Conservation (phyloP, 345 rosid species). For the Hibiscus syriacus region DNA sequence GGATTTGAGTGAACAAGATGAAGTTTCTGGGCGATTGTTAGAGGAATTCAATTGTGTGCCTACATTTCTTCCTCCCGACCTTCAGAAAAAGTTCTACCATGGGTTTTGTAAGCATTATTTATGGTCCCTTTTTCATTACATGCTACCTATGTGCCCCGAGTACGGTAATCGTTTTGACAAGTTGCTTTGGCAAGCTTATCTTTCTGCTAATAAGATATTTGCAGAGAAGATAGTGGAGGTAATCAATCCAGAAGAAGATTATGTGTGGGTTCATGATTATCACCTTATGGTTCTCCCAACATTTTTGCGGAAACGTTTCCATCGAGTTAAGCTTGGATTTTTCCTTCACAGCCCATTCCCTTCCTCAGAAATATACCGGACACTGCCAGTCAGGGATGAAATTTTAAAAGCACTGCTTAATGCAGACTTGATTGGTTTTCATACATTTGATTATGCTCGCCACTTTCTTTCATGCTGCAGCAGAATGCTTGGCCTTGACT, state of each 20-base stretch:
- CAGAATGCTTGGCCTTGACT: slow-evolving; percentile 41
- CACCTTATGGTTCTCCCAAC: slow-evolving; percentile 42
- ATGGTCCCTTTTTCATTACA: slow-evolving; percentile 42
- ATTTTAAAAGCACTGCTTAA: slow-evolving; percentile 35
- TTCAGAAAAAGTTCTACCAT: slow-evolving; percentile 26
- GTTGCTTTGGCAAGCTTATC: slow-evolving; percentile 37
- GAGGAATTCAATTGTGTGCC: slow-evolving; percentile 37
- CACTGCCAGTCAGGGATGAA: slow-evolving; percentile 38
- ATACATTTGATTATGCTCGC: slow-evolving; percentile 42
- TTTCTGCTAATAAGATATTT: slow-evolving; percentile 34
- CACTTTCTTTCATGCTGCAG: slow-evolving; percentile 49
- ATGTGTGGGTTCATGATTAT: slow-evolving; percentile 42
- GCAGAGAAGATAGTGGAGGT: slow-evolving; percentile 34
- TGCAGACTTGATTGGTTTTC: slow-evolving; percentile 39
- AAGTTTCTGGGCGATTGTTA: slow-evolving; percentile 26
- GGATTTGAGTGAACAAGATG: slow-evolving; percentile 31
- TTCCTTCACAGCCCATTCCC: slow-evolving; percentile 46
- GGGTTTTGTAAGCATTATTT: slow-evolving; percentile 43
- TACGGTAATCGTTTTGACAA: slow-evolving; percentile 30
- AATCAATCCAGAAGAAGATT: slow-evolving; percentile 34
- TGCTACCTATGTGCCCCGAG: slow-evolving; percentile 33
- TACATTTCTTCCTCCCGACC: slow-evolving; percentile 34
- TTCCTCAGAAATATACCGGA: slow-evolving; percentile 39
- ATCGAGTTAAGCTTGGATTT: slow-evolving; percentile 35
- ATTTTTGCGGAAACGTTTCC: slow-evolving; percentile 31